Conservation (phyloP, 1,284 basidiomycete species). For the Ustilago trichophora region DNA sequence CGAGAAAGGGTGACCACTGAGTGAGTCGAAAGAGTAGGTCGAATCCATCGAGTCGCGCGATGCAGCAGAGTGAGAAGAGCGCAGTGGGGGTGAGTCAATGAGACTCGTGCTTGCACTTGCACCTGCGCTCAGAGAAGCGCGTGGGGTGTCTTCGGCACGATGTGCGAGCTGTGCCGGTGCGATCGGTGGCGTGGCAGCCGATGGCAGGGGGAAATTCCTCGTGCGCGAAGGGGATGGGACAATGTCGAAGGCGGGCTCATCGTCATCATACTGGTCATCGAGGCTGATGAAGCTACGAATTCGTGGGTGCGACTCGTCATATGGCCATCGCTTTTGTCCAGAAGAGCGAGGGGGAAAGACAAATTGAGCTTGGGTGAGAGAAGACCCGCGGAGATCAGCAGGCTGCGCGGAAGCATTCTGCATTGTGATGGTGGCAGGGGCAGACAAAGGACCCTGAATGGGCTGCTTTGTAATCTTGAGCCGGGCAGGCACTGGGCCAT, state of each 20-base stretch:
- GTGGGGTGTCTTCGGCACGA: too few relatives aligned
- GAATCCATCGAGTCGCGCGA: slow-evolving; percentile 33
- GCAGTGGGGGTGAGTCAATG: slow-evolving; percentile 2
- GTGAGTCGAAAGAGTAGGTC: slow-evolving; percentile 19
- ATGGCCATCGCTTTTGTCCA: not conserved
- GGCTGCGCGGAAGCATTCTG: not conserved
- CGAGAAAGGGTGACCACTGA: slow-evolving; percentile 27
- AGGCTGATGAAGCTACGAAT: slow-evolving; percentile 19
- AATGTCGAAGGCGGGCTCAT: slow-evolving; percentile 35
- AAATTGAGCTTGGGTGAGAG: slow-evolving; percentile 6
- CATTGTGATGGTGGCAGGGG: slow-evolving; percentile 13
- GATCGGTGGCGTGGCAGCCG: not conserved
- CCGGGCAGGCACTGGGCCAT: not conserved
- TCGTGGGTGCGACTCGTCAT: not conserved
- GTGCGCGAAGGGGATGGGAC: slow-evolving; percentile 32
- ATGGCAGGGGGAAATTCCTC: slow-evolving; percentile 2
- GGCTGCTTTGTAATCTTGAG: slow-evolving; percentile 24
- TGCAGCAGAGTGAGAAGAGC: slow-evolving; percentile 7
- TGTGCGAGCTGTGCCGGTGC: too few relatives aligned
- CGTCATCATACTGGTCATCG: slow-evolving; percentile 13
- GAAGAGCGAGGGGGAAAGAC: slow-evolving; percentile 21
- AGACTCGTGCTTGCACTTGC: not conserved
- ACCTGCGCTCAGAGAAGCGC: not conserved
- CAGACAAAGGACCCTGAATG: slow-evolving; percentile 13
- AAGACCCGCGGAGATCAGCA: not conserved